Evolutionary conservation across 352 stramenopile species (phyloP), one percentile per base, ranked within the genome.

Genomic region (Pseudoperonospora humuli): DNA sequence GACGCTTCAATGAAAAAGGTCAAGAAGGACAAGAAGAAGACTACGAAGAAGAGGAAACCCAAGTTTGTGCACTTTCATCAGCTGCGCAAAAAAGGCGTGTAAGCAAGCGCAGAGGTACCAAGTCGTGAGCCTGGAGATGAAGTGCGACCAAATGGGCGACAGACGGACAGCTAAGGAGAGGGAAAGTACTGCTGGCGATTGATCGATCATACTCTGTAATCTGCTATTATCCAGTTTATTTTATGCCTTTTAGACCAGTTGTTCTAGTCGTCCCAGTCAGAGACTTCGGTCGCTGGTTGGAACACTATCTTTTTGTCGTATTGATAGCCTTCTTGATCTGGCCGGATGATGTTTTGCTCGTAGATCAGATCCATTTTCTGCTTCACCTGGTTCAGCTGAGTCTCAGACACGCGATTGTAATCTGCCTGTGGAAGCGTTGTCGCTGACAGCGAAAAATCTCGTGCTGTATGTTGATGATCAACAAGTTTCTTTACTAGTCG

Each of bases 11-110:
- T 67, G 58, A 57, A 54, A 45, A 82, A 84, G 54, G 45, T 57
- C 33, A 75, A 80, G 54, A 74, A 76, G 48, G 79, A 76, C 48
- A 61, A 62, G 54, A 85, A 80, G 53, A 48, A 52, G 34, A 50
- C 24, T 20, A n/a, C n/a, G n/a, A 75, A 68, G 58, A 83, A 84
- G 60, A 54, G 70, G 57, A 85, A 83, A 69, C 75, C 80, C 45
- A 90, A 90, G 59, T 87, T 90, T 32, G 67, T 93, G 48, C 77
- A 88, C 57, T 90, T 93, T 63, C 77, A 93, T 67, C 70, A 71
- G 39, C 64, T 90, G 29, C 80, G 80, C 48, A 93, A 93, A 70
- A 93, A 93, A 65, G 80, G 80, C 39, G 75, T 85, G 59, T 90
- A 82, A 75, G 54, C 28, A 3, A 73, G 54, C 27, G 4, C 25